Conservation (phyloP, 805 yeast species). For the Wickerhamiella cacticola region DNA sequence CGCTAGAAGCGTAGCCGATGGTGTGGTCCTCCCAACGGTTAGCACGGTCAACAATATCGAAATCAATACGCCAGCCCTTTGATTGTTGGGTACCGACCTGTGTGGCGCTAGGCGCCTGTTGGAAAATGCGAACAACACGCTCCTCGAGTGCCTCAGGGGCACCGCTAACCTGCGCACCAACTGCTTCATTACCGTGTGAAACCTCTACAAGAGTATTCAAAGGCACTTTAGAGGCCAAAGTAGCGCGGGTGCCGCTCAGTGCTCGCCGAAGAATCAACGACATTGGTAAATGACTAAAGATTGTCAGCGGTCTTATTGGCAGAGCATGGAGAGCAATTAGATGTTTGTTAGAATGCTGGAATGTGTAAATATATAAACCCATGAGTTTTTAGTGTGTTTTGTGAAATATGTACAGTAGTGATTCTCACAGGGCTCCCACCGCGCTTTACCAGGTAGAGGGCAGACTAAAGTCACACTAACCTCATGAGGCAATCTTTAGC, state of each 20-base stretch:
- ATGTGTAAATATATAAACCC: too few relatives aligned
- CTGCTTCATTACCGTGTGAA: conserved; percentile 6
- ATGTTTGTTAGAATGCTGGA: too few relatives aligned
- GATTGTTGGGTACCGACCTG: conserved; percentile 47
- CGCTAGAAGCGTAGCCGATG: conserved; percentile 71
- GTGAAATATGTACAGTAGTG: too few relatives aligned
- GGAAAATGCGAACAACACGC: conserved; percentile 64
- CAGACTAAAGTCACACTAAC: not conserved
- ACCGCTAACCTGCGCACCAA: conserved; percentile 32
- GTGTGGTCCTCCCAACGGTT: conserved; percentile 84
- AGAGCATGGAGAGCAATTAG: too few relatives aligned
- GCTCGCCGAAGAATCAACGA: conserved; percentile 9
- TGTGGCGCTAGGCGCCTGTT: conserved; percentile 69
- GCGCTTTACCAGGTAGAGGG: too few relatives aligned
- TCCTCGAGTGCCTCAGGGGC: conserved; percentile 56
- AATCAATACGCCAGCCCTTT: conserved; percentile 59
- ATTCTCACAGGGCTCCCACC: too few relatives aligned
- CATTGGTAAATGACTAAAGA: conserved; percentile 7
- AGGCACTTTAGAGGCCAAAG: not conserved
- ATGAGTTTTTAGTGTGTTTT: too few relatives aligned
- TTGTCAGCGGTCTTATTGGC: conserved; percentile 6
- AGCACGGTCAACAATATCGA: conserved; percentile 67
- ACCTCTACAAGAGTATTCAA: conserved; percentile 1
- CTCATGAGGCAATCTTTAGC: conserved; percentile 27
- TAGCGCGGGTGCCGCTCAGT: conserved; percentile 6